Base-by-base conservation (phyloP, 192 early-diverging fungal genomes). In the Linnemannia elongata region DNA sequence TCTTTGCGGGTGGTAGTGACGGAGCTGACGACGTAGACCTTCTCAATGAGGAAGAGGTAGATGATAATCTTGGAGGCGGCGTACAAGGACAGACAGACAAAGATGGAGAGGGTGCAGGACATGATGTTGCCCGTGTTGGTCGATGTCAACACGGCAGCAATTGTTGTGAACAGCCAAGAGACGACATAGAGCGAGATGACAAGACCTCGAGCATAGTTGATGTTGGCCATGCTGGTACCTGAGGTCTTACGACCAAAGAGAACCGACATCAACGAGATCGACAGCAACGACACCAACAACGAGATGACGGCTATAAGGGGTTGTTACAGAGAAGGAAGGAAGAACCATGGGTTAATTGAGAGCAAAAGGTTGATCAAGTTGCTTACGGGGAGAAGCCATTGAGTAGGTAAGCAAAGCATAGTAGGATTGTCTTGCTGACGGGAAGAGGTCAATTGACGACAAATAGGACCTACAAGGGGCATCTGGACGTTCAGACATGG, bases 21-120 rank as follows among this genome's bases (percentile, higher is more conserved):
- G 33, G 77, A 78, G 30, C 77, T 79, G 7, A 85, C 83, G 33
- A 85, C 78, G 49, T 85, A 80, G 41, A 85, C 83, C 78, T 80
- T 78, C 83, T 91, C 90, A 38, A 89, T 90, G 69, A 91, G 89
- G 69, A 90, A 91, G 13, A 91, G 76, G 69, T 90, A 91, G 27
- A 91, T 79, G 6, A 89, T 71, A 27, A 91, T 81, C 72, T 91
- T 91, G 72, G 84, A 78, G 30, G 74, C 72, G 5, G 89, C 88
- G 63, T 91, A 88, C 1, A 91, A 52, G 27, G 88, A 81, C 8
- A 88, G 77, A 69, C 87, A 86, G 44, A 90, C 86, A 55, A 85
- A 89, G 47, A 88, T 82, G 36, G 84, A 85, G 30, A 89, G 54
- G 3, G 86, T 88, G 55, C 91, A 92, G 5, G 81, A 82, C 44